These are phyloP conservation scores for Volvariella surrecta DNA, from an alignment of 1,284 basidiomycete genomes.

Conservation along the genomic window DNA sequence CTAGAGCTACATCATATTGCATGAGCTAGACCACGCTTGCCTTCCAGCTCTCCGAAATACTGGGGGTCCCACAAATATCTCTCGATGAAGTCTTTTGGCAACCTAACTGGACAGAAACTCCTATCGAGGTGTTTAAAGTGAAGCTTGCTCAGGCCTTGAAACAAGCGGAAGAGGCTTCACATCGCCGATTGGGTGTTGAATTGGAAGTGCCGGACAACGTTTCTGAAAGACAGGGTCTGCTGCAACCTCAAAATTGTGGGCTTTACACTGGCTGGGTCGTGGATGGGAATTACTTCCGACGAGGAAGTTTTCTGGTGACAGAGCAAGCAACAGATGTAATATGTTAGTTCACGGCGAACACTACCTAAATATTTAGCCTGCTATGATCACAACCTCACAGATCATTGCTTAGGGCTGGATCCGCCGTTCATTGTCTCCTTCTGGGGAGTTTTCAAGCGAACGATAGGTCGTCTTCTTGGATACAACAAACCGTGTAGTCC, in stretches of 20 bases:
- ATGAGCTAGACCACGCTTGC: conserved; percentile 35
- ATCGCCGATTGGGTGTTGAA: no score
- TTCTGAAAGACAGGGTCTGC: no score
- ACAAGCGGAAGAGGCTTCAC: conserved; percentile 11
- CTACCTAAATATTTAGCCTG: no score
- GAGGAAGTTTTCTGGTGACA: conserved; percentile 23
- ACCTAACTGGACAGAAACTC: conserved; percentile 34
- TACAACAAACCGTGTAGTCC: conserved; percentile 34
- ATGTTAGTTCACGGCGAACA: conserved; percentile 41
- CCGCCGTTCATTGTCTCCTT: conserved; percentile 52
- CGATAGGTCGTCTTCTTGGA: conserved; percentile 38
- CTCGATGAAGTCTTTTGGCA: conserved; percentile 40
- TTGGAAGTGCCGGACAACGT: no score
- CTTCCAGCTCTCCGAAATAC: conserved; percentile 31
- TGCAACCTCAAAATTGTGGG: no score
- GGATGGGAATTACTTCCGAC: conserved; percentile 34
- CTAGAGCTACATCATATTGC: background rate
- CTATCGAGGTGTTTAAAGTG: conserved; percentile 28
- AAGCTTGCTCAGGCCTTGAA: conserved; percentile 22
- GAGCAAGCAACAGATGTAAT: conserved; percentile 47
- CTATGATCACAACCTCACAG: background rate
- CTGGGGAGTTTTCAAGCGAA: conserved; percentile 44
- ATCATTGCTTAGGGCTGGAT: conserved; percentile 45
- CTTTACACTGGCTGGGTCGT: conserved; percentile 35
- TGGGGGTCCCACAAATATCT: conserved; percentile 35